Evolutionary conservation across 108 stramenopile species (phyloP).

Genomic region (Conticribra weissflogii): DNA sequence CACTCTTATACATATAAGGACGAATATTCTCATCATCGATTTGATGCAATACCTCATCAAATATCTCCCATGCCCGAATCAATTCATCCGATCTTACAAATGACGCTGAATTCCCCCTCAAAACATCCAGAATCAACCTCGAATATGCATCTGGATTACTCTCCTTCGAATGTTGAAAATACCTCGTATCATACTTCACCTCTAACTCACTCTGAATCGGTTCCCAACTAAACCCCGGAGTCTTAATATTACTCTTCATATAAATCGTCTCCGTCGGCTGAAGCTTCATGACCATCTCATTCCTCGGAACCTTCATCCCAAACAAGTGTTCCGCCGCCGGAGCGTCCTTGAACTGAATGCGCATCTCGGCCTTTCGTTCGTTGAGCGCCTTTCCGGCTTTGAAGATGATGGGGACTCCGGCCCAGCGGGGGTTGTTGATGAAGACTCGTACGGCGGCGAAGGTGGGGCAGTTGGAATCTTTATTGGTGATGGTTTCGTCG

Average conservation of each 20-base stretch:
- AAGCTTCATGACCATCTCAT: conserved; percentile 95
- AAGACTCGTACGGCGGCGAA: conserved; percentile 84
- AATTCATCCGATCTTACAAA: conserved; percentile 98
- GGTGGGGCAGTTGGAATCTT: conserved; percentile 90
- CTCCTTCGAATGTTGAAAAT: conserved; percentile 34
- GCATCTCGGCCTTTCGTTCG: conserved; percentile 95
- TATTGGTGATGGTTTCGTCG: conserved; percentile 88
- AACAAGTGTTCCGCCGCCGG: conserved; percentile 75
- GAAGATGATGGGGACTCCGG: conserved; percentile 96
- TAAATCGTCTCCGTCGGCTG: conserved; percentile 94
- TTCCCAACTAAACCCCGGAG: conserved; percentile 82
- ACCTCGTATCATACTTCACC: conserved; percentile 87
- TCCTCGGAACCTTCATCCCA: conserved; percentile 71
- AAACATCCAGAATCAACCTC: conserved; percentile 93
- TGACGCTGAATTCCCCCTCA: conserved; percentile 87
- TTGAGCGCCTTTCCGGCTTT: conserved; percentile 98
- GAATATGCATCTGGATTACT: conserved; percentile 96
- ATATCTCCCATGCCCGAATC: conserved; percentile 93
- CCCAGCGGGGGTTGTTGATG: conserved; percentile 96
- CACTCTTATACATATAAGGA: conserved; percentile 81
- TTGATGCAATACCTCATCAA: conserved; percentile 90
- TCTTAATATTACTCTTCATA: conserved; percentile 97
- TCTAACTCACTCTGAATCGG: conserved; percentile 94
- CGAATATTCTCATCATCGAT: conserved; percentile 81
- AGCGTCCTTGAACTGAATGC: conserved; percentile 93